Evolutionary conservation across 2,329 filamentous ascomycete species (phyloP).

Genomic region (Phialophora verrucosa): DNA sequence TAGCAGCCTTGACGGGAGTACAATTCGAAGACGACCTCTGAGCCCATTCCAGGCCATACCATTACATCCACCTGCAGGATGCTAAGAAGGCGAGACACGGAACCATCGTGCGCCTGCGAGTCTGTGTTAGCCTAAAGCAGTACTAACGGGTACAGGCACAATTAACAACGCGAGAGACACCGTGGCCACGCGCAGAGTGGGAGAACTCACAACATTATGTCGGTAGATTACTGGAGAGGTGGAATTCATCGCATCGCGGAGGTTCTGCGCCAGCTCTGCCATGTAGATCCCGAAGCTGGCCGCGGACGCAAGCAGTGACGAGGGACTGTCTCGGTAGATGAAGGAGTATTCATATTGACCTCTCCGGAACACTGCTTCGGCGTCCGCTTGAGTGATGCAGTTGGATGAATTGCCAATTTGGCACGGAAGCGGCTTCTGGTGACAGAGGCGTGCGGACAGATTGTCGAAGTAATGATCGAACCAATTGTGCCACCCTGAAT

Average conservation of each 20-base stretch:
- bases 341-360: conserved; percentile 83
- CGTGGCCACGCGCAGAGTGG: not conserved
- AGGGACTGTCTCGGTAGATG: conserved; percentile 71
- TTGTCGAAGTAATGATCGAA: conserved; percentile 89
- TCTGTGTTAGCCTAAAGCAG: not conserved
- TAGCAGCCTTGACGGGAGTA: conserved; percentile 57
- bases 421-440: conserved; percentile 74
- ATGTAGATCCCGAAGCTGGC: conserved; percentile 74
- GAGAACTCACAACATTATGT: conserved; percentile 69
- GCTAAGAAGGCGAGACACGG: conserved; percentile 68
- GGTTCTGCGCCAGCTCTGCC: conserved; percentile 70
- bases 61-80: conserved; percentile 75
- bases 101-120: conserved; percentile 70
- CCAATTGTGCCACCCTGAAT: conserved; percentile 64
- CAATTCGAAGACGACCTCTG: conserved; percentile 78
- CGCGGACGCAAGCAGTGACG: conserved; percentile 66
- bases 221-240: conserved; percentile 60
- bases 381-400: conserved; percentile 68
- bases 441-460: conserved; percentile 77
- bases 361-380: conserved; percentile 74
- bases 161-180: not conserved
- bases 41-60: conserved; percentile 85
- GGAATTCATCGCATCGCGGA: conserved; percentile 60
- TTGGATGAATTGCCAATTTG: conserved; percentile 57
- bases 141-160: not conserved